Percentiles rank a stretch among this genome's conserved stretches.
Evolutionary conservation across 2,329 filamentous ascomycete genomes (phyloP).

Genomic region (Tolypocladium tundrense): DNA sequence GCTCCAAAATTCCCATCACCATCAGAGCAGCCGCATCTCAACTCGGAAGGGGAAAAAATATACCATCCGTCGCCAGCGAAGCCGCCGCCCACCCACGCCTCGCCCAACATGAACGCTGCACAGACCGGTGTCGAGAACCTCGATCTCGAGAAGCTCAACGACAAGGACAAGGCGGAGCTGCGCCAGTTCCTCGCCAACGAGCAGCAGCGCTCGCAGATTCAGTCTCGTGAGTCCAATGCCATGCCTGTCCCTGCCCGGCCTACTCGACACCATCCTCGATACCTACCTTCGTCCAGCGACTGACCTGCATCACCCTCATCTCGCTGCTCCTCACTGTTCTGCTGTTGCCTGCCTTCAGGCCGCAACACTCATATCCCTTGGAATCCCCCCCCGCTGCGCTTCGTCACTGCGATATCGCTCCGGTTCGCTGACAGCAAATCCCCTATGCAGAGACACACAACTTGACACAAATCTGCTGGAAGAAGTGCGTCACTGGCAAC

Average conservation of each 20-base stretch:
- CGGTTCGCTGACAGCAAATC: constrained; percentile 8
- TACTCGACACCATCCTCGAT: background rate
- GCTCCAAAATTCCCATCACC: background rate
- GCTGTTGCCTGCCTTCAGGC: background rate
- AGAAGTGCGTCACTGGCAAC: constrained; percentile 73
- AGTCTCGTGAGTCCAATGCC: constrained; percentile 40
- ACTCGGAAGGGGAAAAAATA: background rate
- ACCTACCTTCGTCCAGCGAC: background rate
- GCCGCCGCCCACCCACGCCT: background rate
- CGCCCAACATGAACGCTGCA: constrained; percentile 22
- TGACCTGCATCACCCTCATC: background rate
- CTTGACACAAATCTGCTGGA: constrained; percentile 75
- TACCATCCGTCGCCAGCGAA: background rate
- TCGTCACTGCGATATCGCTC: background rate
- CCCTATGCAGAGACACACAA: constrained; percentile 36
- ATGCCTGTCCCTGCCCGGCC: background rate
- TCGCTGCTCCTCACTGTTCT: background rate
- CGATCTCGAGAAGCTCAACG: constrained; percentile 66
- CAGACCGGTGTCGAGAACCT: constrained; percentile 35
- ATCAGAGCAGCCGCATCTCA: background rate
- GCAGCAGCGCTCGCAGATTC: constrained; percentile 66
- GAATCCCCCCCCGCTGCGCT: background rate
- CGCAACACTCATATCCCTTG: background rate
- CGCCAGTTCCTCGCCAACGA: constrained; percentile 79
- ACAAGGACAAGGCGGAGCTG: constrained; percentile 77